Evolutionary conservation across 1,284 basidiomycete species (phyloP), one percentile per base, ranked within the genome.

Genomic region (Vanrija pseudolonga): DNA sequence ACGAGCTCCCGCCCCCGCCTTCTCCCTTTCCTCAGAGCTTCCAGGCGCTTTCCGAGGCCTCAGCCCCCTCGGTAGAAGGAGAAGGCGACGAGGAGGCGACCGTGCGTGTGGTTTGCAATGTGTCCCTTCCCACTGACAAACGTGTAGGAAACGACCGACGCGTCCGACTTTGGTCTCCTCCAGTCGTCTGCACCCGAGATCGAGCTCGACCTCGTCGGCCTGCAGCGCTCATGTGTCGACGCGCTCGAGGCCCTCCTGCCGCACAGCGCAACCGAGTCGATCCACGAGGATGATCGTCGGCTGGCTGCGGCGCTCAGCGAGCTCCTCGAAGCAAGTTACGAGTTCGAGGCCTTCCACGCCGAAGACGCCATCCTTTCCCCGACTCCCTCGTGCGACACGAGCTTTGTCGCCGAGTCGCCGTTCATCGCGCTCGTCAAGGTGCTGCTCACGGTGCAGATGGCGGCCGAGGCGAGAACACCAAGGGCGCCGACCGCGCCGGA

Each of bases 301-400:
- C 64, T 72, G 11, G 64, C 67, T 0, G 42, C 49, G 1, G 64
- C 65, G 1, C 47, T 74, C 19, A 64, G 59, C 18, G 69, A 71
- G 23, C 60, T 74, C 0, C 60, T 74, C 6, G 70, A 74, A 36
- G 67, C 66, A 2, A 60, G 65, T 1, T 68, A 72, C 50, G 66
- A 72, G 53, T 61, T 74, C 23, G 72, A 71, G 47, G 56, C 63
- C 2, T 57, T 70, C 17, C 52, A 63, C 17, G 62, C 65, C 4
- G 59, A 52, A 6, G 51, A 52, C 2, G 53, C 58, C 2, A 57
- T 51, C 43, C 56, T 55, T 17, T 56, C 54, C 4, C 32, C 32
- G 6, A 32, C 32, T 4, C 32, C 12, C 32, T 32, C 32, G 32
- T 32, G 32, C 32, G 32, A 32, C 32, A 32, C 32, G 32, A 32